phyloP scores from a whole-genome alignment of 139 green algal species.

The Chlamydomonas urium region DNA sequence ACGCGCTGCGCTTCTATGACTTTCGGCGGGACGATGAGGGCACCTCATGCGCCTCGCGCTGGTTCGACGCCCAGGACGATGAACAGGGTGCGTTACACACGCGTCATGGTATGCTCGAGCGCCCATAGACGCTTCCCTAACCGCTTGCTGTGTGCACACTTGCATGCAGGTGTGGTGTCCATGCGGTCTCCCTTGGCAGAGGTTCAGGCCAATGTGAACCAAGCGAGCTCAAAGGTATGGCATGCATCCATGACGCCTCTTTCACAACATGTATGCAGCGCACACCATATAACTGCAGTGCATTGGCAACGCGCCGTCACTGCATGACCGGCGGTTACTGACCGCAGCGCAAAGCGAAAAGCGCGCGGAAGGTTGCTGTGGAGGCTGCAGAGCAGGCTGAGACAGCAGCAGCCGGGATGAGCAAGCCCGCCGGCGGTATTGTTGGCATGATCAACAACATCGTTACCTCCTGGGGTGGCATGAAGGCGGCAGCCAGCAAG shows the following conservation, averaged over 20 bases:
- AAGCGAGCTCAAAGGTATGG: conserved; percentile 4
- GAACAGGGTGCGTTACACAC: neutral
- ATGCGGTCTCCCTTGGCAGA: neutral
- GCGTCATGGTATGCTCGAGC: too few species aligned
- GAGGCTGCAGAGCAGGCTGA: neutral
- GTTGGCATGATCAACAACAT: conserved; percentile 12
- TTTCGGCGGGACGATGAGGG: conserved; percentile 7
- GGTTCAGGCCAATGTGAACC: conserved; percentile 8
- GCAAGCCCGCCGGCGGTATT: neutral
- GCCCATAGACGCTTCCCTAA: too few species aligned
- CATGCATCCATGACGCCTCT: too few species aligned
- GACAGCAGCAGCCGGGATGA: too few species aligned
- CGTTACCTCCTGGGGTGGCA: conserved; percentile 3
- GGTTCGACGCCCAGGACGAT: conserved; percentile 6
- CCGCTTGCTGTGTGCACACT: too few species aligned
- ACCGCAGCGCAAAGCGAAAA: neutral
- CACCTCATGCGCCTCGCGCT: neutral
- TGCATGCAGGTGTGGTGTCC: too few species aligned
- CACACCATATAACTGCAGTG: too few species aligned
- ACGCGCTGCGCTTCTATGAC: conserved; percentile 8
- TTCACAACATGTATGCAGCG: too few species aligned
- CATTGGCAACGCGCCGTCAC: neutral
- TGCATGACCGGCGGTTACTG: neutral
- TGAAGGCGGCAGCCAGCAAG: neutral
- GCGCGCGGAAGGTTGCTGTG: neutral